Evolutionary conservation across 1,284 basidiomycete species (phyloP).

Genomic region (Rhodotorula sp.): DNA sequence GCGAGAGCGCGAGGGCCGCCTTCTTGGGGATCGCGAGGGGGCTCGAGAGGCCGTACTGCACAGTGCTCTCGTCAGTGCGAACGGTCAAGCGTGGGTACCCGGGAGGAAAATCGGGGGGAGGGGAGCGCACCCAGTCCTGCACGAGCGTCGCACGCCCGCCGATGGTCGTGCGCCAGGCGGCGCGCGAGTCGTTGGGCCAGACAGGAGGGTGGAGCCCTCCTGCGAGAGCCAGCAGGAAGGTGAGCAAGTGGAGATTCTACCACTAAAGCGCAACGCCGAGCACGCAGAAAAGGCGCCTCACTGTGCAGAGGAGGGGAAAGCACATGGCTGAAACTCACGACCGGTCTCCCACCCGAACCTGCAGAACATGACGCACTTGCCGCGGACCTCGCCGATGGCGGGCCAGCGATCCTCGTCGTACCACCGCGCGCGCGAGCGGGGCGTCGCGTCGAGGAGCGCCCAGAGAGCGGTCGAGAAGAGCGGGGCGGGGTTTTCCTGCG

Average conservation of each 20-base stretch:
- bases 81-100: no score
- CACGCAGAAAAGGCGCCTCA: no score
- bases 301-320: no score
- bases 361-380: conserved; percentile 26
- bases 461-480: conserved; percentile 10
- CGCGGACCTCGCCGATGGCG: conserved; percentile 15
- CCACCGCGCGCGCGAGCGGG: conserved; percentile 5
- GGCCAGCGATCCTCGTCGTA: conserved; percentile 29
- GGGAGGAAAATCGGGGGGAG: neutral
- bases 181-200: conserved; percentile 24
- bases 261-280: no score
- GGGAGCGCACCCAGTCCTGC: conserved; percentile 30
- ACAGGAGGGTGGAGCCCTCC: conserved; percentile 21
- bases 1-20: conserved; percentile 25
- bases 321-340: conserved; percentile 12
- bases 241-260: no score
- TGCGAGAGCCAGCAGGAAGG: neutral
- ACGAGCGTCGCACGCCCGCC: conserved; percentile 16
- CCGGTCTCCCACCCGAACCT: conserved; percentile 14
- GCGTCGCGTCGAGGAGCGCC: conserved; percentile 11
- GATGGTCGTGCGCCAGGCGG: conserved; percentile 12
- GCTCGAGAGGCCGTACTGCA: conserved; percentile 22
- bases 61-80: no score
- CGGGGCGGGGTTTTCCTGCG: conserved; percentile 17
- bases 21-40: conserved; percentile 23